phyloP scores from a whole-genome alignment of 192 early-diverging fungal genomes.

The Backusella luteola region DNA sequence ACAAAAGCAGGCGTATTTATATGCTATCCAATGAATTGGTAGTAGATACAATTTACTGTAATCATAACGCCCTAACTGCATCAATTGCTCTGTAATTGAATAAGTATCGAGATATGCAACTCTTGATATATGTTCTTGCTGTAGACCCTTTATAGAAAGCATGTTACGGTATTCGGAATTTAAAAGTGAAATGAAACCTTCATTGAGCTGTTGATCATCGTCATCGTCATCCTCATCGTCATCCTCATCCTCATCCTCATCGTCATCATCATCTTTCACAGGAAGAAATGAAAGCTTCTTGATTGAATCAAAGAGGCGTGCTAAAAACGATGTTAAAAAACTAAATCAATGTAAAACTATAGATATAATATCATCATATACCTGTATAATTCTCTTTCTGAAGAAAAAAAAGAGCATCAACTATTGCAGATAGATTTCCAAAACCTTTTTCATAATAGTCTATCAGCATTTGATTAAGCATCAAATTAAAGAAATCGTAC shows the following conservation, averaged over 20 bases:
- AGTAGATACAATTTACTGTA: not conserved
- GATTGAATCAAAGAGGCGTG: not conserved
- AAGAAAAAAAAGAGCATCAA: not conserved
- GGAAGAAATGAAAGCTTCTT: not conserved
- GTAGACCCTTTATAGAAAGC: not conserved
- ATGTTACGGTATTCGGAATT: not conserved
- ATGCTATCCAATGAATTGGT: not conserved
- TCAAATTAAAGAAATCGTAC: not conserved
- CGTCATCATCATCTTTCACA: not conserved
- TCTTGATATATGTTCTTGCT: not conserved
- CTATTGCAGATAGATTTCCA: not conserved
- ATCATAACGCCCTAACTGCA: not conserved
- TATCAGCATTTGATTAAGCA: not conserved
- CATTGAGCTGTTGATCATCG: no score
- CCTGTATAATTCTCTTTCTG: not conserved
- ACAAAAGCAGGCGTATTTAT: not conserved
- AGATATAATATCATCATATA: not conserved
- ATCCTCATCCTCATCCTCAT: no score
- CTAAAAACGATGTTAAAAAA: not conserved
- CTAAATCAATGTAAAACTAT: no score
- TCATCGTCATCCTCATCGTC: no score
- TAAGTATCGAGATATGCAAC: not conserved
- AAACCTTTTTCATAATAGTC: not conserved
- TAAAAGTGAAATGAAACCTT: not conserved
- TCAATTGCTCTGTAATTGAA: not conserved